Base-by-base conservation (phyloP, 306 rosid genomes). In the Abrus pulchellus region DNA sequence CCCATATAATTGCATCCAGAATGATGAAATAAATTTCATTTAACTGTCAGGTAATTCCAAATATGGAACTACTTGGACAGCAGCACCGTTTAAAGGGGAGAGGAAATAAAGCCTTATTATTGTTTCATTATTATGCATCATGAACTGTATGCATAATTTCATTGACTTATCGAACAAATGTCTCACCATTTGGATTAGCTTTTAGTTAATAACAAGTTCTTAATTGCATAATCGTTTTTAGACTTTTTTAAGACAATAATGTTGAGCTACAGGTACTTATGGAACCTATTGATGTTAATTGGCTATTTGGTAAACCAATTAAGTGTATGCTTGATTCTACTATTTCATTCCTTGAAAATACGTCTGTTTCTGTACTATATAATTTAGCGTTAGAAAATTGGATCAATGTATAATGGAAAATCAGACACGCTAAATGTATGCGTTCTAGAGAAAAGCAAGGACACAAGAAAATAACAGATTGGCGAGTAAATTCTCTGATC, bases 401-500 rank as follows among this genome's bases (percentile, higher is more conserved):
- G 20, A 20, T 20, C 20, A 20, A 20, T 20, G 20, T 20, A 20
- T 20, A 20, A 20, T 20, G 20, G 20, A 20, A 20, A 20, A 20
- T 20, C 20, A 3, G 38, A 52, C 62, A 3, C 32, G 48, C 11
- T 14, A 6, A 33, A 7, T 60, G 59, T 34, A 66, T 53, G 56
- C 41, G 66, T 52, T 65, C 40, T 40, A 28, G 56, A 28, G n/a
- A 34, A 12, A 55, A 33, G n/a, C n/a, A 7, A 34, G 14, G 14
- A 33, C 53, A 59, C 41, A 34, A 11, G 71, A 65, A 44, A 67
- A 44, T 74, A 43, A 10, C 68, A 54, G 67, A 30, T 71, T 48
- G 30, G 11, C 71, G 5, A 38, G 40, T 49, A 38, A 61, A 3
- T 49, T 60, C 72, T 27, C 1, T 49, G 60, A 60, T 65, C 2